Conservation (phyloP, 83 land plant genomes). For the Thuja plicata region DNA sequence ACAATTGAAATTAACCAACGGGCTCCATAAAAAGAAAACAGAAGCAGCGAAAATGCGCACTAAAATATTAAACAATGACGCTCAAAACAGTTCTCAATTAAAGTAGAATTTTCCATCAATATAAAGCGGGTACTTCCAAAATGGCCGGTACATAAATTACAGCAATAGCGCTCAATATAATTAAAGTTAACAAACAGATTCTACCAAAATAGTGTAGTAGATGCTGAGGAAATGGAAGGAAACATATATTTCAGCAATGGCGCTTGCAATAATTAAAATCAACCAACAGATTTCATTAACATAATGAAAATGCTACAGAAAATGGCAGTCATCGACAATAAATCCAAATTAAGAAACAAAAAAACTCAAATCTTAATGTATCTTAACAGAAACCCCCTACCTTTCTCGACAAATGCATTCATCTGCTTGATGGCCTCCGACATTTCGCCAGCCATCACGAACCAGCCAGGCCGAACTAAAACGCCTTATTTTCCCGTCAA, state of each 20-base stretch:
- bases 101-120: too few species aligned
- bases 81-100: neutral
- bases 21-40: neutral
- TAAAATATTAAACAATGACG: neutral
- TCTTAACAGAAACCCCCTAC: constrained; percentile 4
- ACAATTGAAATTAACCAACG: neutral
- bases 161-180: neutral
- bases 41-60: neutral
- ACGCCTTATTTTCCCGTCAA: neutral
- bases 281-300: neutral
- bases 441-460: neutral
- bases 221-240: neutral
- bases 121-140: neutral
- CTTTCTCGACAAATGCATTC: neutral
- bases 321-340: neutral
- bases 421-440: constrained; percentile 10
- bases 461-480: neutral
- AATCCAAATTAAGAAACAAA: neutral
- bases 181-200: neutral
- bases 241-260: neutral
- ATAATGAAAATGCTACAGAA: neutral
- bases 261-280: neutral
- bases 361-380: neutral
- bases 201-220: neutral
- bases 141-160: neutral